phyloP scores from a whole-genome alignment of 2,329 filamentous ascomycete genomes.

The Clathrospora elynae region DNA sequence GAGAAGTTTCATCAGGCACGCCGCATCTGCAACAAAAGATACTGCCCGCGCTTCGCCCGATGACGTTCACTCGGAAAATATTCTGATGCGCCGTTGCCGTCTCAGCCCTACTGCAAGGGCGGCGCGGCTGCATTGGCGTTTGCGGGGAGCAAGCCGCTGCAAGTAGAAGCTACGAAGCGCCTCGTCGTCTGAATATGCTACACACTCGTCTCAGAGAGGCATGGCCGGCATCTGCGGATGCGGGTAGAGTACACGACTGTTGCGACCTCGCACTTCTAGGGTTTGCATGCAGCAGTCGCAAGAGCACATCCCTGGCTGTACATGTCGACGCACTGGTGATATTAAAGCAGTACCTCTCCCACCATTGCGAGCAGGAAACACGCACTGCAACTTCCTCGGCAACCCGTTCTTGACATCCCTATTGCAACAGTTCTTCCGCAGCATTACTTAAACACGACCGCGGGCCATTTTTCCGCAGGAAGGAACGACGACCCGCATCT shows the following conservation, averaged over 20 bases:
- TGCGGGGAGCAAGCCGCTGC: slow-evolving; percentile 25
- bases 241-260: slow-evolving; percentile 39
- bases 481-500: slow-evolving; percentile 3
- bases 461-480: slow-evolving; percentile 1
- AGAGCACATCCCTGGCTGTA: slow-evolving; percentile 33
- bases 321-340: slow-evolving; percentile 26
- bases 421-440: slow-evolving; percentile 43
- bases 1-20: not conserved
- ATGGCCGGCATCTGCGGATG: slow-evolving; percentile 35
- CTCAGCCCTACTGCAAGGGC: slow-evolving; percentile 47
- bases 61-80: slow-evolving; percentile 1
- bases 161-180: slow-evolving; percentile 34
- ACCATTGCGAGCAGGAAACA: slow-evolving; percentile 28
- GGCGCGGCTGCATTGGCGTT: slow-evolving; percentile 29
- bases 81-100: slow-evolving; percentile 4
- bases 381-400: slow-evolving; percentile 31
- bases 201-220: slow-evolving; percentile 35
- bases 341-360: slow-evolving; percentile 41
- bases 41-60: slow-evolving; percentile 3
- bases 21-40: not conserved
- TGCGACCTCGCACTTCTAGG: slow-evolving; percentile 36
- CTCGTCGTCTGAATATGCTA: slow-evolving; percentile 34
- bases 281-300: slow-evolving; percentile 30
- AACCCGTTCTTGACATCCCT: slow-evolving; percentile 38
- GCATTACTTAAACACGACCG: slow-evolving; percentile 32